Conservation (phyloP, 345 rosid genomes). For the Salix koriyanagi region DNA sequence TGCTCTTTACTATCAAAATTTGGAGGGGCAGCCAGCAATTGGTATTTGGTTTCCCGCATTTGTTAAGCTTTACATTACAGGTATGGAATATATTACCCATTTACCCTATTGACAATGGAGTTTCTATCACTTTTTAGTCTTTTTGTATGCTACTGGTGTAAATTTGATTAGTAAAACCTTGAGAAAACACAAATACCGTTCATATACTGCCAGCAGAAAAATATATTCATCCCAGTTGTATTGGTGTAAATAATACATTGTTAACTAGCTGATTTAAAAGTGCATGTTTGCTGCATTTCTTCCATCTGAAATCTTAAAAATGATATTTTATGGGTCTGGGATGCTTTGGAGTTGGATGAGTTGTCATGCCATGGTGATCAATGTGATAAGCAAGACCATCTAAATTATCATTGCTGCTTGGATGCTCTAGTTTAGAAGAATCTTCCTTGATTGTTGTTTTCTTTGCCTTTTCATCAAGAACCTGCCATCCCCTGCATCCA, state of each 20-base stretch:
- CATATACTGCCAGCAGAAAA: not conserved
- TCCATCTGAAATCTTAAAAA: not conserved
- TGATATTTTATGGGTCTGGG: constrained; percentile 39
- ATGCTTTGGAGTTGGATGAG: constrained; percentile 61
- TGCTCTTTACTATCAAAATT: not conserved
- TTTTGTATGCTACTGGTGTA: not conserved
- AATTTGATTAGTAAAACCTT: not conserved
- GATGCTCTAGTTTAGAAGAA: not conserved
- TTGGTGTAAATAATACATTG: not conserved
- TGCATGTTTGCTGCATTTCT: not conserved
- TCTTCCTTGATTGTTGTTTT: not conserved
- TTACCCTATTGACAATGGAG: not conserved
- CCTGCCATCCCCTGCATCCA: constrained; percentile 23
- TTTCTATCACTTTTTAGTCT: not conserved
- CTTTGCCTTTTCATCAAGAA: constrained; percentile 15
- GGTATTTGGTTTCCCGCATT: not conserved
- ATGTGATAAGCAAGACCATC: constrained; percentile 39
- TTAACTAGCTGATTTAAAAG: not conserved
- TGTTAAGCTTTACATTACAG: not conserved
- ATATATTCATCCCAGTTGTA: not conserved
- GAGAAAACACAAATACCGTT: not conserved
- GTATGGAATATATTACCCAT: not conserved
- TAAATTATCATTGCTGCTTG: not conserved
- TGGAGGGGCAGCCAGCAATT: not conserved
- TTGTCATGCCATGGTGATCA: constrained; percentile 54